phyloP scores from a whole-genome alignment of 345 rosid species.

The Eucalyptus tenuipes region DNA sequence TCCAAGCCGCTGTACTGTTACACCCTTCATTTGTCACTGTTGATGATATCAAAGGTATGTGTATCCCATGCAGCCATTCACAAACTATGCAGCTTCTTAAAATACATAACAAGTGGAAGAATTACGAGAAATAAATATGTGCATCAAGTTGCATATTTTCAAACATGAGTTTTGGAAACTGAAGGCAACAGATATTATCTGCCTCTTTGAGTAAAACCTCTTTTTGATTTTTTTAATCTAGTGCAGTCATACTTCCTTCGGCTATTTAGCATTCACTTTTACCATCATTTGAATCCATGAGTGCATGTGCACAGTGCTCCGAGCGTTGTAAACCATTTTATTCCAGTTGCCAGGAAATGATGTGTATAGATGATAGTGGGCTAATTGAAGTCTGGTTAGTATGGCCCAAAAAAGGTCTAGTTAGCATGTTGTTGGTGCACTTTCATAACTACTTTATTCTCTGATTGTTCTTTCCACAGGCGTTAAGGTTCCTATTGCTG shows the following conservation, averaged over 20 bases:
- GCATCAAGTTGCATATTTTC: not conserved
- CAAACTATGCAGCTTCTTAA: not conserved
- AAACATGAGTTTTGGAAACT: not conserved
- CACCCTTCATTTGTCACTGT: slow-evolving; percentile 67
- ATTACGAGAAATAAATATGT: not conserved
- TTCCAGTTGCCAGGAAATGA: not conserved
- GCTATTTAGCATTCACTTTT: not conserved
- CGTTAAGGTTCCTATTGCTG: slow-evolving; percentile 18
- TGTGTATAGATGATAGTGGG: not conserved
- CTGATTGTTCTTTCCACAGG: slow-evolving; percentile 4
- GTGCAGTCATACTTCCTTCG: not conserved
- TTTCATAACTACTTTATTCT: not conserved
- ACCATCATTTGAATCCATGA: not conserved
- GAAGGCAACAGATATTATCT: not conserved
- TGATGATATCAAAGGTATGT: slow-evolving; percentile 65
- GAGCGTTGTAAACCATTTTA: not conserved
- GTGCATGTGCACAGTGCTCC: not conserved
- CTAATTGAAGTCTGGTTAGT: not conserved
- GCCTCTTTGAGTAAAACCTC: not conserved
- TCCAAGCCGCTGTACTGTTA: slow-evolving; percentile 55
- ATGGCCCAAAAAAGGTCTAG: not conserved
- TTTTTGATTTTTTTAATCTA: not conserved
- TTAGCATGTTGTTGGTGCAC: not conserved
- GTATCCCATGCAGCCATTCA: not conserved
- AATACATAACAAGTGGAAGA: not conserved